phyloP scores from a whole-genome alignment of 805 yeast species.

The Yarrowia osloensis region DNA sequence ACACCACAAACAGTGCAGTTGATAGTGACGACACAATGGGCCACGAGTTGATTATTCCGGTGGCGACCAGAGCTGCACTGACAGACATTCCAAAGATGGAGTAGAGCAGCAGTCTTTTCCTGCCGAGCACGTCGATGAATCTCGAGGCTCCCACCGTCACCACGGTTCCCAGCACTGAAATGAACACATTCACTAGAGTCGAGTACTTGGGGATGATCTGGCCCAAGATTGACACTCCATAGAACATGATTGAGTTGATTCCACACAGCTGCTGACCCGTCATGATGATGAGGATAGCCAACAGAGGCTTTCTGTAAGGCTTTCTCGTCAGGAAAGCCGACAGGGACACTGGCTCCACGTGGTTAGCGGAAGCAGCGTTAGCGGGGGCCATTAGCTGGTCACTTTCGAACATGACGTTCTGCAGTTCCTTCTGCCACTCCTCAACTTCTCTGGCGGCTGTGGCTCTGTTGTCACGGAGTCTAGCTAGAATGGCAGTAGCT shows the following conservation, averaged over 20 bases:
- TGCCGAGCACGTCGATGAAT: conserved; percentile 72
- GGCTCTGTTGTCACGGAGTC: conserved; percentile 43
- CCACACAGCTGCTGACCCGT: conserved; percentile 91
- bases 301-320: conserved; percentile 57
- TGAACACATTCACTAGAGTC: conserved; percentile 68
- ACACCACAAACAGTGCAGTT: conserved; percentile 57
- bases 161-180: conserved; percentile 71
- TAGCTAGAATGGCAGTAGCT: conserved; percentile 46
- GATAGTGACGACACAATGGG: conserved; percentile 11
- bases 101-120: conserved; percentile 66
- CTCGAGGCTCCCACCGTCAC: conserved; percentile 76
- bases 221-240: conserved; percentile 79
- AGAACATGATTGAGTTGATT: conserved; percentile 86
- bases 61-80: conserved; percentile 61
- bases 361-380: conserved; percentile 3
- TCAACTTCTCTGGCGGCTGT: conserved; percentile 39
- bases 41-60: conserved; percentile 52
- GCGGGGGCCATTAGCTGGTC: conserved; percentile 23
- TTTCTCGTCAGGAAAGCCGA: conserved; percentile 53
- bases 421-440: conserved; percentile 34
- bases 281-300: conserved; percentile 70
- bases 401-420: conserved; percentile 26
- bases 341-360: conserved; percentile 7
- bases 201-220: conserved; percentile 71
- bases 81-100: conserved; percentile 72